Evolutionary conservation across 1,139 yeast genomes (phyloP).

Genomic region (Pichia sp.): DNA sequence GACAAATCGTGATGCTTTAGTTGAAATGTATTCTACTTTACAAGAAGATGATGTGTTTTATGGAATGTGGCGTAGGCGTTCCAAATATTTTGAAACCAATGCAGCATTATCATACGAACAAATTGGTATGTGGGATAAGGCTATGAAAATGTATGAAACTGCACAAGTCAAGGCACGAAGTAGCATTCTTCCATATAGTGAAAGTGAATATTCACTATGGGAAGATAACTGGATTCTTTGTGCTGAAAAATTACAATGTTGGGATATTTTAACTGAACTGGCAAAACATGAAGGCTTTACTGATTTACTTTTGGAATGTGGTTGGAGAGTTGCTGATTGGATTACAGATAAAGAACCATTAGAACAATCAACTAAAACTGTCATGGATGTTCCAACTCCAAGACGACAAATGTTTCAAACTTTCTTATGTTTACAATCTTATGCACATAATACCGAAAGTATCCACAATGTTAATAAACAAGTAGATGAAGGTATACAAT

Average conservation of each 20-base stretch:
- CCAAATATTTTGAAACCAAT: slow-evolving; percentile 87
- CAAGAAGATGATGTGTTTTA: slow-evolving; percentile 97
- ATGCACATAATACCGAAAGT: slow-evolving; percentile 83
- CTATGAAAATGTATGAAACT: slow-evolving; percentile 89
- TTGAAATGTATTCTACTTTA: slow-evolving; percentile 79
- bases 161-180: slow-evolving; percentile 96
- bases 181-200: slow-evolving; percentile 93
- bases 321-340: slow-evolving; percentile 99
- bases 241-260: slow-evolving; percentile 94
- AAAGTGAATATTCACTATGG: slow-evolving; percentile 93
- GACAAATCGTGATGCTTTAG: slow-evolving; percentile 82
- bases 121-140: slow-evolving; percentile 91
- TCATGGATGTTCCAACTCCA: slow-evolving; percentile 98
- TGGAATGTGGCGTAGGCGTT: slow-evolving; percentile 95
- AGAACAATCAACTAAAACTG: slow-evolving; percentile 90
- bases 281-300: slow-evolving; percentile 98
- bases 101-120: slow-evolving; percentile 93
- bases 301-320: slow-evolving; percentile 89
- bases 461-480: slow-evolving; percentile 73
- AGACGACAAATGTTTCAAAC: slow-evolving; percentile 94
- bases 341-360: slow-evolving; percentile 88
- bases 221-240: slow-evolving; percentile 98
- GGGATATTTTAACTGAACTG: slow-evolving; percentile 94
- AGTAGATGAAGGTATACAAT: slow-evolving; percentile 95
- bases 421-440: slow-evolving; percentile 85